phyloP scores from a whole-genome alignment of 306 rosid genomes.

The Lotus japonicus region DNA sequence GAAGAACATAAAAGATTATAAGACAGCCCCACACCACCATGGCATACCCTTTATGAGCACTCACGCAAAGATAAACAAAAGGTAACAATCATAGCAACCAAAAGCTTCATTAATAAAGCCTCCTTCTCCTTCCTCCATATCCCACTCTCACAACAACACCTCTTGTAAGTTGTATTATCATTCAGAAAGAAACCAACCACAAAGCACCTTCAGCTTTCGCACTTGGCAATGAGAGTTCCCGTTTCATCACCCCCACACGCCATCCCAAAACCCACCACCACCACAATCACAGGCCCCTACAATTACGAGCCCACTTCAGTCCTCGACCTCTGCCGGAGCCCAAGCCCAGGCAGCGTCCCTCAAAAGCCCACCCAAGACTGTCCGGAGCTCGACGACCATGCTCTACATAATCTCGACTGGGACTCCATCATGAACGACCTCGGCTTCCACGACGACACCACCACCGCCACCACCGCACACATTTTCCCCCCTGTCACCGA shows the following conservation, averaged over 20 bases:
- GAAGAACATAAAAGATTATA: no score
- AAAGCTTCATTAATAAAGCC: slow-evolving; percentile 32
- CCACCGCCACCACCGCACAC: slow-evolving; percentile 20
- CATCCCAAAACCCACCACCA: slow-evolving; percentile 30
- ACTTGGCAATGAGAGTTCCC: slow-evolving; percentile 68
- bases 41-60: slow-evolving; percentile 26
- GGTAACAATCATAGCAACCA: slow-evolving; percentile 39
- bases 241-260: slow-evolving; percentile 35
- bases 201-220: neutral
- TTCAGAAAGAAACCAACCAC: no score
- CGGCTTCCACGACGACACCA: slow-evolving; percentile 53
- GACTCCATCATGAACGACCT: slow-evolving; percentile 72
- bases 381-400: slow-evolving; percentile 63
- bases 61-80: slow-evolving; percentile 60
- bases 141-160: neutral
- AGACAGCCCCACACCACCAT: neutral
- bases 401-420: slow-evolving; percentile 63
- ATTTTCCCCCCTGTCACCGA: slow-evolving; percentile 20
- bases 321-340: slow-evolving; percentile 72
- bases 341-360: slow-evolving; percentile 39
- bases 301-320: slow-evolving; percentile 88
- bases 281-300: slow-evolving; percentile 19
- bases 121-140: slow-evolving; percentile 19
- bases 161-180: neutral
- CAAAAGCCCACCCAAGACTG: slow-evolving; percentile 32